Evolutionary conservation across 2,329 filamentous ascomycete species (phyloP).

Genomic region (Triangularia setosa): DNA sequence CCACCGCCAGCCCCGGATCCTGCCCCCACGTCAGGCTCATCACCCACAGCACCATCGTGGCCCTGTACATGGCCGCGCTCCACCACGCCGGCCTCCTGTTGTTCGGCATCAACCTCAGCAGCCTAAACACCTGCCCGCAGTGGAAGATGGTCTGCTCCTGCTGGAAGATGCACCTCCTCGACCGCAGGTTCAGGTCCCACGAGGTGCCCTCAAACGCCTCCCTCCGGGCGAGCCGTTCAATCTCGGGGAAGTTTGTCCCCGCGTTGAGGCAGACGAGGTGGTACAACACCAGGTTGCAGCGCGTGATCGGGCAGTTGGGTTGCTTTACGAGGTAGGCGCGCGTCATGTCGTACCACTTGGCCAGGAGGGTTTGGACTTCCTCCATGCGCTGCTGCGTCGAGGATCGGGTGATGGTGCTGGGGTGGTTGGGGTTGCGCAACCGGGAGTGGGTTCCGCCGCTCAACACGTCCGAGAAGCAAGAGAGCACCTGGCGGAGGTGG

Average conservation of each 20-base stretch:
- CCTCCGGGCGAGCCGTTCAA: slow-evolving; percentile 62
- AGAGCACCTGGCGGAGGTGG: slow-evolving; percentile 61
- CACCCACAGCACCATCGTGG: slow-evolving; percentile 58
- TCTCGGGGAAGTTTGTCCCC: slow-evolving; percentile 62
- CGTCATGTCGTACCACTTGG: slow-evolving; percentile 65
- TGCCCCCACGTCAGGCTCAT: slow-evolving; percentile 51
- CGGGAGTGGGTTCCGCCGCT: slow-evolving; percentile 26
- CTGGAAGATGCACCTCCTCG: slow-evolving; percentile 61
- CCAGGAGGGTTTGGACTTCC: slow-evolving; percentile 60
- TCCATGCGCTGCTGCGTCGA: slow-evolving; percentile 59
- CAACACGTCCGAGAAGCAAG: slow-evolving; percentile 54
- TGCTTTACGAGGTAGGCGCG: slow-evolving; percentile 52
- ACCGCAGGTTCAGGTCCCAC: slow-evolving; percentile 51
- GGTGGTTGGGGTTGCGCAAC: slow-evolving; percentile 38
- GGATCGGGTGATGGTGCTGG: slow-evolving; percentile 51
- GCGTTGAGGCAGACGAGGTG: slow-evolving; percentile 68
- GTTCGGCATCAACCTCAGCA: slow-evolving; percentile 56
- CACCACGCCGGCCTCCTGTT: slow-evolving; percentile 65
- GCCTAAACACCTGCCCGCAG: slow-evolving; percentile 61
- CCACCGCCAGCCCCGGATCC: slow-evolving; percentile 35
- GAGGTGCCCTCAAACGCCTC: slow-evolving; percentile 55
- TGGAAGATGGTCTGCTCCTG: slow-evolving; percentile 63
- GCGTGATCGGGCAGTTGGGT: slow-evolving; percentile 55
- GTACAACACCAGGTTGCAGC: slow-evolving; percentile 64
- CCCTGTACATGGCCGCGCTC: slow-evolving; percentile 67